These are phyloP conservation scores for Pichia rugopelliculosa DNA, from an alignment of 805 yeast species.

Conservation along the genomic window DNA sequence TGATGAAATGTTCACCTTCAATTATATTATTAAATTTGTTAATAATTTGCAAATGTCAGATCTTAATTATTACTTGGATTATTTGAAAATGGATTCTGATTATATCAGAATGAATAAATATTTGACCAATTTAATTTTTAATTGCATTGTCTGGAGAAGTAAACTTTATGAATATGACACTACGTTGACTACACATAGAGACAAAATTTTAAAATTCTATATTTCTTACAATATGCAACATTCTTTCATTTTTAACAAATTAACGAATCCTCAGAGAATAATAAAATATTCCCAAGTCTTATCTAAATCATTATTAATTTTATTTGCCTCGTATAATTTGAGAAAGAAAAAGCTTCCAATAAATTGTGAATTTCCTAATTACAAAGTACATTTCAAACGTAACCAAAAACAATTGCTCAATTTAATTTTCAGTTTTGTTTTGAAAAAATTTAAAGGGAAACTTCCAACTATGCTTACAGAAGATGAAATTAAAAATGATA, in stretches of 20 bases:
- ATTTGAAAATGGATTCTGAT: not conserved
- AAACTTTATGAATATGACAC: not conserved
- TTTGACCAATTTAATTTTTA: not conserved
- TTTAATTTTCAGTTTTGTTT: not conserved
- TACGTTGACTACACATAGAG: not conserved
- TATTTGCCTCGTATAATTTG: conserved; percentile 2
- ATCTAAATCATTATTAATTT: not conserved
- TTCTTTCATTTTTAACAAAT: conserved; percentile 1
- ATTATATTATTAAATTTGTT: conserved; percentile 1
- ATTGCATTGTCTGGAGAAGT: not conserved
- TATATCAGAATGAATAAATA: not conserved
- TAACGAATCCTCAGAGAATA: not conserved
- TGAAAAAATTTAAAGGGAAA: not conserved
- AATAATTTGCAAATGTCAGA: not conserved
- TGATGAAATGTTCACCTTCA: conserved; percentile 7
- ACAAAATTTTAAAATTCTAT: conserved; percentile 3
- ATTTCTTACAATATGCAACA: not conserved
- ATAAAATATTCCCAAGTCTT: conserved; percentile 1
- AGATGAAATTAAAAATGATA: not conserved
- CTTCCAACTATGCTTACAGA: not conserved
- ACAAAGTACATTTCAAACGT: not conserved
- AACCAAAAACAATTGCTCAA: not conserved
- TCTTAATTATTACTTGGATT: conserved; percentile 2
- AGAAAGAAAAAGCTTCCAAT: not conserved
- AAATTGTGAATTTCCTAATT: not conserved